Evolutionary conservation across 1,139 yeast species (phyloP).

Genomic region (Wickerhamiella infanticola): DNA sequence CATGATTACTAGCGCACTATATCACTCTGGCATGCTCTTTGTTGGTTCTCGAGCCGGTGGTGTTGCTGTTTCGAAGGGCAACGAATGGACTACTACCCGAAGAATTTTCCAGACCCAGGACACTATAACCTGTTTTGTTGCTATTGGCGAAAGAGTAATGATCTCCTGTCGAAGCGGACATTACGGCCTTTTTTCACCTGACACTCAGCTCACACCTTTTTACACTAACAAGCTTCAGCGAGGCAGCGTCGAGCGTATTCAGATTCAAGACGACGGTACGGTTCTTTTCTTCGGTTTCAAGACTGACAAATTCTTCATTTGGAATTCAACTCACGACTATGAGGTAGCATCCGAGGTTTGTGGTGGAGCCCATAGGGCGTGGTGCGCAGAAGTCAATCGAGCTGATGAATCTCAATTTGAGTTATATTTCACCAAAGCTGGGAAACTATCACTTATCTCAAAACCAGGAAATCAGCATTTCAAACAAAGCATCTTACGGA

Average conservation of each 20-base stretch:
- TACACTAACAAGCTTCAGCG: conserved; percentile 52
- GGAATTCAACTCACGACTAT: conserved; percentile 66
- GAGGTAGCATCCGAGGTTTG: conserved; percentile 62
- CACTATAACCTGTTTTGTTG: conserved; percentile 3
- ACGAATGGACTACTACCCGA: background rate
- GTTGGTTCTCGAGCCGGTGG: conserved; percentile 65
- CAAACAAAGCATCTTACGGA: conserved; percentile 10
- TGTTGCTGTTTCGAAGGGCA: conserved; percentile 33
- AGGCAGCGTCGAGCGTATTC: conserved; percentile 66
- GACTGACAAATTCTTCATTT: conserved; percentile 60
- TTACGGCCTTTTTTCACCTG: conserved; percentile 11
- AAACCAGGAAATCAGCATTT: conserved; percentile 1
- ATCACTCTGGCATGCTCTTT: conserved; percentile 19
- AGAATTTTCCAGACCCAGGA: conserved; percentile 1
- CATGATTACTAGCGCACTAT: background rate
- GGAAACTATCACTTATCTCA: conserved; percentile 15
- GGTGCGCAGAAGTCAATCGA: conserved; percentile 35
- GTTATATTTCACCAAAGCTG: conserved; percentile 42
- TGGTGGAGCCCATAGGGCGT: conserved; percentile 83
- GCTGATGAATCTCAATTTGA: conserved; percentile 17
- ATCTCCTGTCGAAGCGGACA: conserved; percentile 22
- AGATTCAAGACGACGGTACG: conserved; percentile 33
- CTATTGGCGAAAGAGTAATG: conserved; percentile 6
- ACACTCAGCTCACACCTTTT: conserved; percentile 19
- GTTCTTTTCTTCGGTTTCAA: conserved; percentile 65